Conservation (phyloP, 345 rosid genomes). For the Theobroma cacao region DNA sequence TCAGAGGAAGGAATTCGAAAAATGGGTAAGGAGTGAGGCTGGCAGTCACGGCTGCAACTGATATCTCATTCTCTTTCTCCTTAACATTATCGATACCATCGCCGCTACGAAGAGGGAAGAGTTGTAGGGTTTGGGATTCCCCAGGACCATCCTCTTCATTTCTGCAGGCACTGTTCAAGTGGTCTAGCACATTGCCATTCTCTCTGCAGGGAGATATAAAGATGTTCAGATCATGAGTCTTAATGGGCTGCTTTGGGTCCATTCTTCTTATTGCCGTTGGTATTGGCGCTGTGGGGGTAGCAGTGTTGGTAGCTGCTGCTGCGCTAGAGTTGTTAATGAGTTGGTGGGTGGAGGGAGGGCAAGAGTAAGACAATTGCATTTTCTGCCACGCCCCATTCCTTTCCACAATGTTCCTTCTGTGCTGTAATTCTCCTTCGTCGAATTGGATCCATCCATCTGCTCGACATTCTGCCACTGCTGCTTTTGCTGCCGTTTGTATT, state of each 20-base stretch:
- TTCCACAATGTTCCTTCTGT: conserved; percentile 30
- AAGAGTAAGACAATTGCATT: conserved; percentile 41
- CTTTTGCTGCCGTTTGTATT: conserved; percentile 35
- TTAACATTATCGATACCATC: conserved; percentile 18
- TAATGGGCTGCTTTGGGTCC: conserved; percentile 35
- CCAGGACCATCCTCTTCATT: conserved; percentile 17
- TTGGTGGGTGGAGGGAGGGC: conserved; percentile 26
- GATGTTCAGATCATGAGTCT: conserved; percentile 28
- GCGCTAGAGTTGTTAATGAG: conserved; percentile 26
- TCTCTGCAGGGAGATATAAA: conserved; percentile 32
- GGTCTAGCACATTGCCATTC: conserved; percentile 18
- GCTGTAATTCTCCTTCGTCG: conserved; percentile 39
- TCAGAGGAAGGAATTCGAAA: conserved; percentile 66
- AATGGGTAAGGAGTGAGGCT: conserved; percentile 41
- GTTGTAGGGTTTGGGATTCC: conserved; percentile 50
- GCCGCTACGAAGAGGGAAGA: conserved; percentile 48
- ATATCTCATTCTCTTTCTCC: conserved; percentile 26
- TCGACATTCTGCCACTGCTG: conserved; percentile 35
- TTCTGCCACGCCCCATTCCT: conserved; percentile 64
- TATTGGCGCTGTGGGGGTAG: not conserved
- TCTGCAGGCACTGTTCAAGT: not conserved
- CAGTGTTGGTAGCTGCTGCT: not conserved
- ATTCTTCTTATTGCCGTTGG: conserved; percentile 21
- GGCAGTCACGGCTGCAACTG: conserved; percentile 25
- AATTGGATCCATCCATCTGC: conserved; percentile 44